These are phyloP conservation scores for Torulaspora gathmanii DNA, from an alignment of 805 yeast species.

Conservation along the genomic window DNA sequence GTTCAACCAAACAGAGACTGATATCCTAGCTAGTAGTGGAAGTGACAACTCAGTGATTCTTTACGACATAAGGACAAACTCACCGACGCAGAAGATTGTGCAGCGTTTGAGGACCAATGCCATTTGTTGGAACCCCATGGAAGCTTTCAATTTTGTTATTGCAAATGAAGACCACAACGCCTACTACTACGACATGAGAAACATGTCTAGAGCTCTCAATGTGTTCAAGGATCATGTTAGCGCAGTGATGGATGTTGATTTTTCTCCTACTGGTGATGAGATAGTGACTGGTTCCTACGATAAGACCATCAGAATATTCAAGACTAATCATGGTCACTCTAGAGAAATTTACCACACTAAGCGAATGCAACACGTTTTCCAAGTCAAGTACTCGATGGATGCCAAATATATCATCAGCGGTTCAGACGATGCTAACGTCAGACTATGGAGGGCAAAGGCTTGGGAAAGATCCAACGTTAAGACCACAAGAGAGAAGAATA, in stretches of 20 bases:
- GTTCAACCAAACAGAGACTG: constrained; percentile 87
- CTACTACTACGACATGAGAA: constrained; percentile 95
- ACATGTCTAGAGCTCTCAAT: constrained; percentile 71
- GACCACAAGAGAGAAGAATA: constrained; percentile 71
- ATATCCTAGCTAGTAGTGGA: constrained; percentile 82
- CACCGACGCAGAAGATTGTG: constrained; percentile 88
- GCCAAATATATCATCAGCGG: constrained; percentile 82
- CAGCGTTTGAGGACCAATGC: constrained; percentile 79
- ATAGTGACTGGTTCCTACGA: constrained; percentile 94
- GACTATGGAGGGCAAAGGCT: constrained; percentile 89
- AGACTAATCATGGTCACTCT: constrained; percentile 78
- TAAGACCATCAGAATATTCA: constrained; percentile 79
- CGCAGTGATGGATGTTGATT: constrained; percentile 92
- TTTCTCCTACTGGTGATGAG: constrained; percentile 95
- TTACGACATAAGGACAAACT: constrained; percentile 83
- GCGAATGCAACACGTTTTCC: constrained; percentile 93
- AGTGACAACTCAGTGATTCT: constrained; percentile 86
- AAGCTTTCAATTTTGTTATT: constrained; percentile 87
- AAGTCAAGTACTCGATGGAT: constrained; percentile 82
- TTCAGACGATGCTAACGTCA: constrained; percentile 91
- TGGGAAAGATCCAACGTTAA: constrained; percentile 79
- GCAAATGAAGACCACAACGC: constrained; percentile 94
- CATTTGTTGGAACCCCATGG: constrained; percentile 96
- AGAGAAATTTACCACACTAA: constrained; percentile 94
- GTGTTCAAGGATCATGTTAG: constrained; percentile 94